phyloP scores from a whole-genome alignment of 1,284 basidiomycete species.

The Melampsora larici-populina region DNA sequence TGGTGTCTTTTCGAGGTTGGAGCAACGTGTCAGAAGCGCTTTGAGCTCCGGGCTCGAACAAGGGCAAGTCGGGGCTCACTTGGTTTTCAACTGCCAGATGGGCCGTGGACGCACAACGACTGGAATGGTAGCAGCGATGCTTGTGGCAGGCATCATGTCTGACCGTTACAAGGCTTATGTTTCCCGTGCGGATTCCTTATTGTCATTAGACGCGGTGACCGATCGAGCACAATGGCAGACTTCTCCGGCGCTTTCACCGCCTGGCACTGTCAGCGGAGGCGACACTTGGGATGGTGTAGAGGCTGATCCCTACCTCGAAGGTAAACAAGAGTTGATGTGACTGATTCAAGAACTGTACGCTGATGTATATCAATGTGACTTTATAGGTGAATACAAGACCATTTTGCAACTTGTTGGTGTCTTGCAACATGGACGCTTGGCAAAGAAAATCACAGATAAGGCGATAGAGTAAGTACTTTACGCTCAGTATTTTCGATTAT shows the following conservation, averaged over 20 bases:
- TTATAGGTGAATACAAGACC: conserved; percentile 87
- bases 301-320: conserved; percentile 79
- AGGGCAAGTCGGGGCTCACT: conserved; percentile 60
- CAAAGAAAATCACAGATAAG: conserved; percentile 85
- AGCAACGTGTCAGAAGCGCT: conserved; percentile 68
- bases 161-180: neutral
- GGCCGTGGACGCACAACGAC: conserved; percentile 70
- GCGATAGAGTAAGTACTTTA: conserved; percentile 66
- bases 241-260: conserved; percentile 56
- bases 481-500: neutral
- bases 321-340: conserved; percentile 56
- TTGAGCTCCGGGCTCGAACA: conserved; percentile 59
- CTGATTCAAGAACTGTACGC: neutral
- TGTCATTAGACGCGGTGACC: conserved; percentile 52
- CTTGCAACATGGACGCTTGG: conserved; percentile 78
- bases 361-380: conserved; percentile 53
- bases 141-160: conserved; percentile 63
- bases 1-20: conserved; percentile 71
- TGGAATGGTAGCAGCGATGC: conserved; percentile 72
- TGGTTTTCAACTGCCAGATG: conserved; percentile 85
- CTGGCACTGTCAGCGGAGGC: conserved; percentile 10
- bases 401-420: conserved; percentile 91
- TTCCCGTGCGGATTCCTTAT: conserved; percentile 17
- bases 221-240: conserved; percentile 62
- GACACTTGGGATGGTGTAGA: conserved; percentile 60